phyloP scores from a whole-genome alignment of 805 yeast species.

The Wickerhamiella slavikovae region DNA sequence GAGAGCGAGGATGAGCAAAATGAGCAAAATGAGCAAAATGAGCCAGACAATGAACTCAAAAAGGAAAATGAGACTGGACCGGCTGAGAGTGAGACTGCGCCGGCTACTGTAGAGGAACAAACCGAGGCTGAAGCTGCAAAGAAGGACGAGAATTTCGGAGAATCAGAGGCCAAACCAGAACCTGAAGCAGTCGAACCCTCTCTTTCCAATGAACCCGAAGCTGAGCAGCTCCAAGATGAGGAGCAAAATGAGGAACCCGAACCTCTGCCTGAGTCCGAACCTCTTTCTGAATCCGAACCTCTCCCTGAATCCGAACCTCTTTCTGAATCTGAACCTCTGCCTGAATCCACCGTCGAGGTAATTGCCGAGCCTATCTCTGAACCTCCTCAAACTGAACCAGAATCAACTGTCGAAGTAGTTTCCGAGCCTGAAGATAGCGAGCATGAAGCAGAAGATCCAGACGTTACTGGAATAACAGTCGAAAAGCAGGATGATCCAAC shows the following conservation, averaged over 20 bases:
- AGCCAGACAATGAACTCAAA: not conserved
- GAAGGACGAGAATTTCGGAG: not conserved
- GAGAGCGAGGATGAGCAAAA: too few species aligned
- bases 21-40: too few species aligned
- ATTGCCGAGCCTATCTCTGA: conserved; percentile 4
- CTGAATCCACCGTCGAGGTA: conserved; percentile 1
- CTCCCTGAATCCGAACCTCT: conserved; percentile 1
- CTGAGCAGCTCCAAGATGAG: not conserved
- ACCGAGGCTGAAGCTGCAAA: conserved; percentile 2
- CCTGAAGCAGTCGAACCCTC: conserved; percentile 1
- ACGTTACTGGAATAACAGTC: not conserved
- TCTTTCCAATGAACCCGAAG: not conserved
- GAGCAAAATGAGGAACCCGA: conserved; percentile 1
- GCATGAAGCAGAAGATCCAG: not conserved
- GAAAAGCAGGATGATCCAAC: not conserved
- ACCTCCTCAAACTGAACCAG: not conserved
- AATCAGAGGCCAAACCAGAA: not conserved
- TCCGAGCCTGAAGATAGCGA: not conserved
- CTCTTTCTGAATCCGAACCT: conserved; percentile 3
- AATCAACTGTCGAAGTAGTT: not conserved
- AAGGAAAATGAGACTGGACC: not conserved
- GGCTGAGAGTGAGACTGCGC: not conserved
- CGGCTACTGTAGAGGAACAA: conserved; percentile 5
- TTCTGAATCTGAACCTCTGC: conserved; percentile 1
- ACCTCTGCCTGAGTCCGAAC: conserved; percentile 2